phyloP scores from a whole-genome alignment of 2,329 filamentous ascomycete genomes.

The Plenodomus tracheiphilus region DNA sequence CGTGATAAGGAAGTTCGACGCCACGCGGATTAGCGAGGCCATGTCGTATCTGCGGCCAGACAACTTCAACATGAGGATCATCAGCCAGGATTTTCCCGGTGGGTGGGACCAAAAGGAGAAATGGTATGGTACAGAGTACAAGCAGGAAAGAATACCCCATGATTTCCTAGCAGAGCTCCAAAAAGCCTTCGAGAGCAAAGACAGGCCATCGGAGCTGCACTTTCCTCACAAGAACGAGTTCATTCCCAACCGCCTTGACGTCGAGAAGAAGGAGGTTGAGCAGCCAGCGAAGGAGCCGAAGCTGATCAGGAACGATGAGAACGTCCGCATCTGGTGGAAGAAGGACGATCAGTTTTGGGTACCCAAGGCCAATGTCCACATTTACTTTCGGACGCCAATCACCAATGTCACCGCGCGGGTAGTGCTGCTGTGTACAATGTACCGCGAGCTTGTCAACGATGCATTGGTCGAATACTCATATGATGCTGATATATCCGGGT shows the following conservation, averaged over 20 bases:
- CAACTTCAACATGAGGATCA: constrained; percentile 83
- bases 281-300: constrained; percentile 74
- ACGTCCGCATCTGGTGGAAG: constrained; percentile 90
- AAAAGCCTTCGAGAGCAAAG: constrained; percentile 62
- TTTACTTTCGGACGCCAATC: constrained; percentile 78
- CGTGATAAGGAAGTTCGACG: constrained; percentile 78
- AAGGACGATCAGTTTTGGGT: constrained; percentile 99
- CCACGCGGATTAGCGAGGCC: constrained; percentile 72
- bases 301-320: constrained; percentile 80
- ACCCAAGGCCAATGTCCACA: constrained; percentile 84
- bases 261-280: constrained; percentile 89
- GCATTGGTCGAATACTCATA: constrained; percentile 92
- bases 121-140: constrained; percentile 98
- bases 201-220: constrained; percentile 72
- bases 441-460: constrained; percentile 84
- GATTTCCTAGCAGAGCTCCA: constrained; percentile 74
- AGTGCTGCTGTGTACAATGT: constrained; percentile 76
- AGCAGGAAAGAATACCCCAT: constrained; percentile 74
- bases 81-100: constrained; percentile 82
- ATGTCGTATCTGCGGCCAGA: constrained; percentile 78
- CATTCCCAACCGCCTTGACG: constrained; percentile 88
- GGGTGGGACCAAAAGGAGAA: constrained; percentile 87
- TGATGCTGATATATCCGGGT: constrained; percentile 87
- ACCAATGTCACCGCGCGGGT: constrained; percentile 79
- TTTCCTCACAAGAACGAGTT: constrained; percentile 95